Conservation (phyloP, 2,329 filamentous ascomycete genomes). For the Rasamsonia emersonii region DNA sequence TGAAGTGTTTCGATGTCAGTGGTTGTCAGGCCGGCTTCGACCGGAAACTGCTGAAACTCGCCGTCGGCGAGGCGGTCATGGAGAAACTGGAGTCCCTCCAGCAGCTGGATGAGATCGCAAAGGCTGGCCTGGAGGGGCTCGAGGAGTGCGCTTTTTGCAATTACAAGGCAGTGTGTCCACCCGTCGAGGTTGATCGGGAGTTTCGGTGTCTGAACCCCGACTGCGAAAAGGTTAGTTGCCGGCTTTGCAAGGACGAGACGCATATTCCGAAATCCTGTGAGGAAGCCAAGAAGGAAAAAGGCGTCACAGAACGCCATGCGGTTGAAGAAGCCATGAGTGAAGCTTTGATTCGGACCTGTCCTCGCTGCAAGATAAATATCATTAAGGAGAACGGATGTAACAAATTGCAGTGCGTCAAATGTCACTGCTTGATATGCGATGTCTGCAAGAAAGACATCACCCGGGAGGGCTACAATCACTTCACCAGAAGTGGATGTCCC, state of each 20-base stretch:
- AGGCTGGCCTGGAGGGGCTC: conserved; percentile 62
- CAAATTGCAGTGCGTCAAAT: conserved; percentile 67
- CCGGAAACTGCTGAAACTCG: conserved; percentile 44
- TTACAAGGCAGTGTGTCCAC: conserved; percentile 64
- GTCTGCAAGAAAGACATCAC: conserved; percentile 55
- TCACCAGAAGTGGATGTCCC: conserved; percentile 41
- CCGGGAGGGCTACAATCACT: conserved; percentile 58
- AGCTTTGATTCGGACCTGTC: conserved; percentile 65
- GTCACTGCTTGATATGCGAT: conserved; percentile 47
- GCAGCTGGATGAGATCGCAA: conserved; percentile 59
- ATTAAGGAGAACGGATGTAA: conserved; percentile 76
- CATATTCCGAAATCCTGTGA: conserved; percentile 67
- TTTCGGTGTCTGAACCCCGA: conserved; percentile 62
- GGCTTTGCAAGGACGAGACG: conserved; percentile 58
- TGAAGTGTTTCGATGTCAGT: conserved; percentile 62
- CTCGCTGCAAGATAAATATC: conserved; percentile 60
- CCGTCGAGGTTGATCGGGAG: conserved; percentile 59
- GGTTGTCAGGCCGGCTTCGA: conserved; percentile 58
- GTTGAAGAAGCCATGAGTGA: conserved; percentile 81
- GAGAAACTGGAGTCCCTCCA: conserved; percentile 62
- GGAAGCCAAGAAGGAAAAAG: conserved; percentile 54
- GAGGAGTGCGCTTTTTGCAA: conserved; percentile 75
- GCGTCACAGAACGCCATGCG: conserved; percentile 52
- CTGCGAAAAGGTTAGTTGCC: conserved; percentile 58
- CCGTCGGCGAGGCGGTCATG: conserved; percentile 51